Percentiles rank a stretch among this genome's conserved stretches.
phyloP scores from a whole-genome alignment of 257 asterid species.

The Forsythia viridissima region DNA sequence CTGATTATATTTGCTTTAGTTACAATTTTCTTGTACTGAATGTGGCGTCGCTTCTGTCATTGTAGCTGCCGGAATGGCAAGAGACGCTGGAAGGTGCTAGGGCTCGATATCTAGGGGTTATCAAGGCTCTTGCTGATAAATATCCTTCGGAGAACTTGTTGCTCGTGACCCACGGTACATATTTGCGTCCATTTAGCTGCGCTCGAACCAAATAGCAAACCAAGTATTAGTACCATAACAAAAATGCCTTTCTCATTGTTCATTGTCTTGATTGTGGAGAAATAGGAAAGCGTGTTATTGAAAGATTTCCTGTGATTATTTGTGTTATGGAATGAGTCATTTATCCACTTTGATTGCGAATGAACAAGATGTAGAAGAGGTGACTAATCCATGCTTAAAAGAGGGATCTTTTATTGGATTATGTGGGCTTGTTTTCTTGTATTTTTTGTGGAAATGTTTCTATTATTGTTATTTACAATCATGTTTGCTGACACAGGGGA shows the following conservation, averaged over 20 bases:
- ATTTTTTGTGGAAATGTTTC: background rate
- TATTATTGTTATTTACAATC: background rate
- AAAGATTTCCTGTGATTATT: background rate
- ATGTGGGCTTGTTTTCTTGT: background rate
- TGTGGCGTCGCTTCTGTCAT: slow-evolving; percentile 5
- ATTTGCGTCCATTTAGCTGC: background rate
- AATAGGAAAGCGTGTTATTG: background rate
- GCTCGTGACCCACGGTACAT: slow-evolving; percentile 85
- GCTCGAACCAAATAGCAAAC: too few relatives aligned
- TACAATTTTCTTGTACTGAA: slow-evolving; percentile 12
- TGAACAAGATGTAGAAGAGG: background rate
- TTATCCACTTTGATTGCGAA: background rate
- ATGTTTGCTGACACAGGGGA: slow-evolving; percentile 53
- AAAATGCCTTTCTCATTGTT: background rate
- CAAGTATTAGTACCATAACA: background rate
- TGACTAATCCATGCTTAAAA: too few relatives aligned
- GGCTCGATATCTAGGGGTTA: slow-evolving; percentile 57
- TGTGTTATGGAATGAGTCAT: background rate
- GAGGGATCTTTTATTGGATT: background rate
- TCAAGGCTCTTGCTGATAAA: slow-evolving; percentile 74
- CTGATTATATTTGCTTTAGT: background rate
- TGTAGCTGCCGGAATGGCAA: slow-evolving; percentile 79
- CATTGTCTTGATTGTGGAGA: background rate
- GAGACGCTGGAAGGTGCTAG: slow-evolving; percentile 57
- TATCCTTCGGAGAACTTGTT: slow-evolving; percentile 82